Evolutionary conservation across 2,329 filamentous ascomycete genomes (phyloP).

Genomic region (Fonsecaea erecta): DNA sequence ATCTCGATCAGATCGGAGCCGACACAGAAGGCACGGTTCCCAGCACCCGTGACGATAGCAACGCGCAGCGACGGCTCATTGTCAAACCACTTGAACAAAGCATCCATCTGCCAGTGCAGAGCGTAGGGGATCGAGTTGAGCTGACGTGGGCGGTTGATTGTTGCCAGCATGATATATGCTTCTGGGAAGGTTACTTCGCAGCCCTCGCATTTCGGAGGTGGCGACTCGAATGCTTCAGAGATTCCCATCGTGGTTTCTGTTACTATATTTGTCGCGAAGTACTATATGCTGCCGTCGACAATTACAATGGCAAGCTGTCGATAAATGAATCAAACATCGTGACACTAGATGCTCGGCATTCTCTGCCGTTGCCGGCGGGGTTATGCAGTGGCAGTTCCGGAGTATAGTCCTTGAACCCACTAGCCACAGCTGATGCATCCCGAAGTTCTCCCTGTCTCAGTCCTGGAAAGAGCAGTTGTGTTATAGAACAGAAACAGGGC

Average conservation of each 20-base stretch:
- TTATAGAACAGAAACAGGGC: neutral
- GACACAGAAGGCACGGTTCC: conserved; percentile 48
- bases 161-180: conserved; percentile 52
- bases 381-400: too few species aligned
- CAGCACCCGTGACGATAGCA: conserved; percentile 48
- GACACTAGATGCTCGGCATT: neutral
- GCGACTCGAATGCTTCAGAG: neutral
- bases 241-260: neutral
- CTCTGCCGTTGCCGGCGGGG: neutral
- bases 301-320: neutral
- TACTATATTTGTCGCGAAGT: neutral
- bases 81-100: conserved; percentile 51
- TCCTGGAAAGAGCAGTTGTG: neutral
- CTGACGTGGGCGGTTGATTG: conserved; percentile 47
- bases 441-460: neutral
- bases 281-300: neutral
- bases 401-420: too few species aligned
- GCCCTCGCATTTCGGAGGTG: conserved; percentile 1
- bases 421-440: neutral
- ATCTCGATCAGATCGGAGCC: conserved; percentile 51
- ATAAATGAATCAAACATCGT: neutral
- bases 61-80: conserved; percentile 47
- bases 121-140: conserved; percentile 50
- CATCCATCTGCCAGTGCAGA: conserved; percentile 47
- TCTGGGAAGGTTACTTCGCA: conserved; percentile 44